phyloP scores from a whole-genome alignment of 768 basidiomycete genomes.

The Myochromella boudieri region DNA sequence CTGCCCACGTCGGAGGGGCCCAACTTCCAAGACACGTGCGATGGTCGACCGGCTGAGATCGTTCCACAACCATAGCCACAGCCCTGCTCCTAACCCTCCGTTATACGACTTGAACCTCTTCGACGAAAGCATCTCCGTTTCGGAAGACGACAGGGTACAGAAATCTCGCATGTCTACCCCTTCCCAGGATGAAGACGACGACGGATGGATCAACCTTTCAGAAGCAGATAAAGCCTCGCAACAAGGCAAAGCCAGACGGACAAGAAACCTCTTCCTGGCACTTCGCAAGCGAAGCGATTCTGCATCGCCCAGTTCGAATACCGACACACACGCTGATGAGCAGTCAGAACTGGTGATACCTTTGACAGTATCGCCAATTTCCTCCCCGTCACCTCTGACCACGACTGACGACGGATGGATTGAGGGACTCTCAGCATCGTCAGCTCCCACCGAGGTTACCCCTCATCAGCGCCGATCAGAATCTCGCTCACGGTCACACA shows the following conservation, averaged over 20 bases:
- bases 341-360: conserved; percentile 11
- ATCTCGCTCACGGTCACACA: conserved; percentile 15
- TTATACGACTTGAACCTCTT: conserved; percentile 28
- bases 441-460: conserved; percentile 4
- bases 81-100: conserved; percentile 31
- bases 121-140: conserved; percentile 35
- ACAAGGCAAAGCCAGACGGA: conserved; percentile 36
- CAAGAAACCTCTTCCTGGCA: conserved; percentile 42
- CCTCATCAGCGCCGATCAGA: conserved; percentile 12
- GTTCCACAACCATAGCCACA: conserved; percentile 25
- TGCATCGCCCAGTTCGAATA: conserved; percentile 26
- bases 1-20: conserved; percentile 34
- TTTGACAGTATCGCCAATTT: conserved; percentile 21
- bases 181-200: conserved; percentile 39
- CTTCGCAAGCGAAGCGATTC: conserved; percentile 42
- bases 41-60: conserved; percentile 58
- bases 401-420: conserved; percentile 38
- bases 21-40: conserved; percentile 56
- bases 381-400: conserved; percentile 25
- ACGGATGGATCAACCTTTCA: conserved; percentile 43
- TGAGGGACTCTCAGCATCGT: conserved; percentile 26
- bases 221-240: conserved; percentile 21
- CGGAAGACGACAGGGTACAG: conserved; percentile 38
- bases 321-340: conserved; percentile 10
- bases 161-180: conserved; percentile 27